Evolutionary conservation across 2,329 filamentous ascomycete genomes (phyloP), one percentile per base, ranked within the genome.

Genomic region (Phaeomoniella chlamydospora): DNA sequence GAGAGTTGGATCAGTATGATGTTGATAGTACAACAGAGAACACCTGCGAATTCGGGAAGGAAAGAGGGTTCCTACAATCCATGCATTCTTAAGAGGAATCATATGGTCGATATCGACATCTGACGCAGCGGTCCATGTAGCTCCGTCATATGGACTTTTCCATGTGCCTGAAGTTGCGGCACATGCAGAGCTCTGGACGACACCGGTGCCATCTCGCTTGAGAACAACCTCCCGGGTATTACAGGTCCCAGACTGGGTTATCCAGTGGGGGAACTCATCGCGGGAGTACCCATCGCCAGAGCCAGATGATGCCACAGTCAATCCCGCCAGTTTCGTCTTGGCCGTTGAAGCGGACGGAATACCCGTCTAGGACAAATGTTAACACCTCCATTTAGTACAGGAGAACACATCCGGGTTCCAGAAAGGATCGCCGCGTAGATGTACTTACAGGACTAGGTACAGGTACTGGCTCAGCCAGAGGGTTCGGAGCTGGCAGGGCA

Each of bases 31-130:
- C 15, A 3, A 19, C 4, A 38, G 35, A 38, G 31, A 37, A 15
- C 17, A 3, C 6, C 15, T 18, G 13, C 33, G 19, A 13, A 29
- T 13, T 10, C 10, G 13, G 13, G 22, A 13, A 13, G 13, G 22
- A 29, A 29, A 29, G 13, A 29, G 22, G 10, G 22, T 10, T 10
- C 22, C 13, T 6, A 76, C 72, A 41, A 80, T 74, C 82, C 81
- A 88, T 4, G 82, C 81, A 49, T 87, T 84, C 51, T 78, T 77
- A 41, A 92, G 55, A 1, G 84, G 82, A 2, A 92, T 80, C 58
- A 90, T 67, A 53, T 90, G 84, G 54, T 90, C 84, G 40, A 90
- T 88, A 46, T 88, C 81, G 1, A 90, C 55, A 46, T 87, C 79
- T 13, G 65, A 70, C 1, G 80, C 71, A 1, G 64, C 61, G 0